Conservation (phyloP, 495 filamentous ascomycete genomes). For the Collariella sp. region DNA sequence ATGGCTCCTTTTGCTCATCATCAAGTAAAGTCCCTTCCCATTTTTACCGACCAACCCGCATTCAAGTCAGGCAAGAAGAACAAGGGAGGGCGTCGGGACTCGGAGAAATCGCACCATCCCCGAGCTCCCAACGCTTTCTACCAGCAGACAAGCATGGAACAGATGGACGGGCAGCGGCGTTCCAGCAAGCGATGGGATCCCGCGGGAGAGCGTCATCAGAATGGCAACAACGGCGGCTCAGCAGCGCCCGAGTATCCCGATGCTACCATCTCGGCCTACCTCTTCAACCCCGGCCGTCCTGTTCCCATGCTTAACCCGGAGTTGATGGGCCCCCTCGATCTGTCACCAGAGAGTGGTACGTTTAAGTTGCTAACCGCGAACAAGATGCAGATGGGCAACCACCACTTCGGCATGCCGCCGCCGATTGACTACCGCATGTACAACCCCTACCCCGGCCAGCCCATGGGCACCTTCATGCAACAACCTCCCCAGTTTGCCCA, state of each 20-base stretch:
- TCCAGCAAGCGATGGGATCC: conserved; percentile 36
- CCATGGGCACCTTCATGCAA: conserved; percentile 37
- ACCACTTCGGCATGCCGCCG: conserved; percentile 13
- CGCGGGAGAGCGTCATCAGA: conserved; percentile 17
- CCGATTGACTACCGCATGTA: conserved; percentile 21
- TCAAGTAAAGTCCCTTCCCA: conserved; percentile 58
- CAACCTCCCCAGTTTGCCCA: conserved; percentile 36
- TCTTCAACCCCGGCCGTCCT: conserved; percentile 23
- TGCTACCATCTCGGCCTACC: conserved; percentile 18
- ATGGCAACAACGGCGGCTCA: conserved; percentile 16
- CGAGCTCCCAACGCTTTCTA: conserved; percentile 27
- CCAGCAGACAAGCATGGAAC: conserved; percentile 22
- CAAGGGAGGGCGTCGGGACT: conserved; percentile 34
- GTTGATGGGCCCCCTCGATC: conserved; percentile 37
- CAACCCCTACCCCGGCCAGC: conserved; percentile 29
- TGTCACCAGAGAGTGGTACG: conserved; percentile 59
- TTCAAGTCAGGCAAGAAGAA: conserved; percentile 33
- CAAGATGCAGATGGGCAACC: conserved; percentile 48
- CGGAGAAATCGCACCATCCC: conserved; percentile 37
- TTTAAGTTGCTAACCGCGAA: conserved; percentile 67
- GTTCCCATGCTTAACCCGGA: conserved; percentile 32
- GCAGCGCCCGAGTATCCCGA: conserved; percentile 19
- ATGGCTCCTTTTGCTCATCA: conserved; percentile 30
- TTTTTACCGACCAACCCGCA: conserved; percentile 27
- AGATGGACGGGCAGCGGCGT: conserved; percentile 26